Evolutionary conservation across 257 asterid species (phyloP), one percentile per base, ranked within the genome.

Genomic region (Ilex asprella): DNA sequence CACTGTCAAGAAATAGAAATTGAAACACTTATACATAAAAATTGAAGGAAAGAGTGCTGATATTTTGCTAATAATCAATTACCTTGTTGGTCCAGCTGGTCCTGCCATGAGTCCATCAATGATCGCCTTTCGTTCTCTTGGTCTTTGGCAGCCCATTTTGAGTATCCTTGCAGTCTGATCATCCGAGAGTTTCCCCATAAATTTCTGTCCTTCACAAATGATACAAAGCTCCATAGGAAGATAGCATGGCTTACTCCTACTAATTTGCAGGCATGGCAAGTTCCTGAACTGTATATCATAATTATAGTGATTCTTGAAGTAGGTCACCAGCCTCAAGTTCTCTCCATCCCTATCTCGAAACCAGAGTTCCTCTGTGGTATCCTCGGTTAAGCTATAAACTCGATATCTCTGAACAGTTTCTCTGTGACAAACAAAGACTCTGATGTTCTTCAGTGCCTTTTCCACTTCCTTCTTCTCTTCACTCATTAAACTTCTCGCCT

Each of bases 121-220:
- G 52, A 82, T 79, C 2, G 85, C 83, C 76, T 78, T 84, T 13
- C 99, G 76, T 62, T 87, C 88, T 56, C 80, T 71, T 0, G 99
- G 99, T 64, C 74, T 75, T 70, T 85, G 96, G 63, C 99, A 93
- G 4, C 97, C 94, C 83, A 93, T 81, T 76, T 85, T 84, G 55
- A 93, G 86, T 59, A 93, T 78, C 62, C 79, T 87, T n/a, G 73
- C 81, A 0, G 99, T 93, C 74, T 93, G 99, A 30, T 89, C 99
- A 67, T 93, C 99, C 0, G 95, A 82, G 15, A 93, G 92, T 80
- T 87, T 89, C 58, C 99, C 97, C 1, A 93, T 82, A 74, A 89
- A 93, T 81, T 89, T 93, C 78, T 93, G 99, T 59, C 99, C 99
- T 82, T 93, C 97, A 70, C 99, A 93, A 58, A 93, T 82, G 16